Base-by-base conservation (phyloP, 179 eudicot genomes). In the Corrigiola litoralis region DNA sequence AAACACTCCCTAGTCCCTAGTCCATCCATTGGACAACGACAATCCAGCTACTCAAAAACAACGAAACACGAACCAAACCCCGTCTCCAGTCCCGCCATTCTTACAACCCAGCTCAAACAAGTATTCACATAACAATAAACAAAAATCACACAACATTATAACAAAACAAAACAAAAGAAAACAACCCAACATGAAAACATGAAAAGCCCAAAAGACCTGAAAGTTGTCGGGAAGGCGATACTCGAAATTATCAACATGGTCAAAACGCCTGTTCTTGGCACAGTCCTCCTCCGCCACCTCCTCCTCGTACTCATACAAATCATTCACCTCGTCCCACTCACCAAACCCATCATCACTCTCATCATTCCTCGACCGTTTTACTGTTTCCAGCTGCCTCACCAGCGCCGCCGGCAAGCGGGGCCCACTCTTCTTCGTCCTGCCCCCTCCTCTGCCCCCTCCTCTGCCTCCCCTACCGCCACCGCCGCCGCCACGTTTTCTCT, bases 281-380 rank as follows among this genome's bases (percentile, higher is more conserved):
- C 73, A 78, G 25, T 92, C 95, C 71, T 92, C 98, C 65, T 87
- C 88, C 2, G 98, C 77, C 56, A 75, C 57, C 41, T 49, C 85
- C 70, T 92, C 98, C 45, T 89, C 92, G 27, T 84, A 85, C 58
- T 85, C 98, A 27, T 84, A 92, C 32, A 85, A 6, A 36, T 92
- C 90, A n/a, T 61, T 62, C 1, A 5, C 48, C 4, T 12, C 14
- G 13, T 27, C 71, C 0, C 56, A 84, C n/a, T 72, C 89, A 34
- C 77, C 85, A 4, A 77, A 74, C 6, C 69, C 86, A 1, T 64
- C 71, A 11, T 77, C 85, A 4, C 50, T 57, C 25, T 4, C n/a
- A n/a, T 28, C 5, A 10, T 1, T n/a, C n/a, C n/a, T n/a, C 4
- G 8, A 9, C 27, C 1, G 27, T 66, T 57, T 49, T 47, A 13